Evolutionary conservation across 164 flowering plant species (phyloP).

Genomic region (Cinnamomum micranthum): DNA sequence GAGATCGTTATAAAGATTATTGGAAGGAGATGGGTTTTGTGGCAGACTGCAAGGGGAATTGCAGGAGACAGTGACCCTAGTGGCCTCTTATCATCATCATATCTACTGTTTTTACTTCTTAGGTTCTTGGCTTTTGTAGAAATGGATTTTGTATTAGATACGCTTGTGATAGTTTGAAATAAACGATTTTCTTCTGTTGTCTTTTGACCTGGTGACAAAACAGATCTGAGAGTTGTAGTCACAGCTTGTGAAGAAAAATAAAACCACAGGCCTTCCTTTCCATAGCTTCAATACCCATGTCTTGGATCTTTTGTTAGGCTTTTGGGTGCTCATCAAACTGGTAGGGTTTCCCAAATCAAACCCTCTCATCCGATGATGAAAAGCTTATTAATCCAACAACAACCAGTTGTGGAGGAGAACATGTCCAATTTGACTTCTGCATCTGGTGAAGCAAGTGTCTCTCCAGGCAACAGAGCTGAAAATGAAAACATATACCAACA

Average conservation of each 20-base stretch:
- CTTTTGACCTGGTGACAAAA: constrained; percentile 17
- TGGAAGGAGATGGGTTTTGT: constrained; percentile 14
- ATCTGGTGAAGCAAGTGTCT: constrained; percentile 63
- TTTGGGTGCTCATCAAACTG: constrained; percentile 7
- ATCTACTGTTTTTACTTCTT: constrained; percentile 1
- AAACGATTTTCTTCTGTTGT: constrained; percentile 9
- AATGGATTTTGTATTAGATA: constrained; percentile 8
- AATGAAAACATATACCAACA: constrained; percentile 24
- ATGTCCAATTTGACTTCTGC: constrained; percentile 83
- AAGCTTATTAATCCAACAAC: constrained; percentile 32
- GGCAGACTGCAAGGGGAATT: constrained; percentile 3
- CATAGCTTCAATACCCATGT: not conserved
- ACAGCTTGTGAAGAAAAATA: constrained; percentile 5
- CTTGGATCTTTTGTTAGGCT: constrained; percentile 2
- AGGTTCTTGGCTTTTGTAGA: constrained; percentile 11
- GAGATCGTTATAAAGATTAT: constrained; percentile 8
- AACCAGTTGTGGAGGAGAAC: constrained; percentile 44
- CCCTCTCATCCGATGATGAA: constrained; percentile 35
- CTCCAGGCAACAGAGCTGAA: constrained; percentile 49
- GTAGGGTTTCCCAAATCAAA: not conserved
- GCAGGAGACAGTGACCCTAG: constrained; percentile 10
- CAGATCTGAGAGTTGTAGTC: constrained; percentile 9
- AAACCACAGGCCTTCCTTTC: not conserved
- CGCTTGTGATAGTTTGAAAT: constrained; percentile 4
- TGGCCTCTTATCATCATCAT: constrained; percentile 6